Evolutionary conservation across 257 asterid species (phyloP).

Genomic region (Craterostigma plantagineum): DNA sequence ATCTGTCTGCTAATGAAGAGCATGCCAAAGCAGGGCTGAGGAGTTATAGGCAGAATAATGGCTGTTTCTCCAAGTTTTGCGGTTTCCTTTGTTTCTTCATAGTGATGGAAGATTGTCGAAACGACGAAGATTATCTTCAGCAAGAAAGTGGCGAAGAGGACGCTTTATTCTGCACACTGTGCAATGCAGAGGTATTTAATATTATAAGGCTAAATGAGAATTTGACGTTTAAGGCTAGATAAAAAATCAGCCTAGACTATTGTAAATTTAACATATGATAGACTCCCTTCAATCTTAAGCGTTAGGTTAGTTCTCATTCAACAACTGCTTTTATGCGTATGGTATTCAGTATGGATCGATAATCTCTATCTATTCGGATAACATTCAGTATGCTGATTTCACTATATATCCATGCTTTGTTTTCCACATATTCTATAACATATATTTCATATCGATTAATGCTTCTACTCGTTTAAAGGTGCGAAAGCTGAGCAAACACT

Average conservation of each 20-base stretch:
- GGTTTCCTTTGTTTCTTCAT: conserved; percentile 54
- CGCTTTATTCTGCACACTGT: conserved; percentile 86
- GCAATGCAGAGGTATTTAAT: conserved; percentile 75
- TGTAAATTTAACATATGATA: too few relatives aligned
- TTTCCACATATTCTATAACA: too few relatives aligned
- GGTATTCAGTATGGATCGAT: too few relatives aligned
- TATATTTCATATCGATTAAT: neutral
- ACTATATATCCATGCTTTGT: too few relatives aligned
- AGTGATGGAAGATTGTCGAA: conserved; percentile 68
- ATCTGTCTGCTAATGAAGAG: conserved; percentile 35
- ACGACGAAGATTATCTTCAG: conserved; percentile 32
- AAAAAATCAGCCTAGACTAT: too few relatives aligned
- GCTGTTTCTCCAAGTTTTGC: conserved; percentile 44
- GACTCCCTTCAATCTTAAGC: too few relatives aligned
- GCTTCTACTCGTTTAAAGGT: conserved; percentile 29
- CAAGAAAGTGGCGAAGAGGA: conserved; percentile 68
- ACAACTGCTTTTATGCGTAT: too few relatives aligned
- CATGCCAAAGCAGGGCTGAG: conserved; percentile 34
- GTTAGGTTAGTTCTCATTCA: too few relatives aligned
- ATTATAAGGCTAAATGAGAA: too few relatives aligned
- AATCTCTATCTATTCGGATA: too few relatives aligned
- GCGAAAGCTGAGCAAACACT: conserved; percentile 81
- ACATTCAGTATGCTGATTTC: too few relatives aligned
- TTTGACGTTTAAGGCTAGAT: too few relatives aligned
- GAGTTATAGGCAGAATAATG: conserved; percentile 21